Conservation (phyloP, 2,329 filamentous ascomycete species). For the Aspergillus sp. region DNA sequence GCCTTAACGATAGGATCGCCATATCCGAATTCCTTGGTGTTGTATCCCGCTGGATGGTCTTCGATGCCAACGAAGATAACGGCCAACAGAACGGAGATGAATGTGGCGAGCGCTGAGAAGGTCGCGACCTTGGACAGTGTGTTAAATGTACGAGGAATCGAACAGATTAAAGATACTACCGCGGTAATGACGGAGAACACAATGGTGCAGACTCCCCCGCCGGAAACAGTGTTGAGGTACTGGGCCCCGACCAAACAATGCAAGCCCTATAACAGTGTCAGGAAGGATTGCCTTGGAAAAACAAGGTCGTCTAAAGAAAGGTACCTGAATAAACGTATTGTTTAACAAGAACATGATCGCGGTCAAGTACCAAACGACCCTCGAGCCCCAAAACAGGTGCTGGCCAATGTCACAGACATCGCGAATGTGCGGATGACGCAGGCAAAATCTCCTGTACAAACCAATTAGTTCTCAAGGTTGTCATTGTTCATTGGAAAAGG, state of each 20-base stretch:
- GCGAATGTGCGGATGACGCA: slow-evolving; percentile 84
- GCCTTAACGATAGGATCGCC: slow-evolving; percentile 69
- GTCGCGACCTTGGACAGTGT: slow-evolving; percentile 78
- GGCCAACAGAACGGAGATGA: slow-evolving; percentile 81
- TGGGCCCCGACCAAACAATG: slow-evolving; percentile 83
- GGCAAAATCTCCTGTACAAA: slow-evolving; percentile 75
- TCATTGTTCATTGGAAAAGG: slow-evolving; percentile 2
- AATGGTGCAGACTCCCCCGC: slow-evolving; percentile 72
- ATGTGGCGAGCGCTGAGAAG: slow-evolving; percentile 81
- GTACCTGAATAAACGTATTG: slow-evolving; percentile 83
- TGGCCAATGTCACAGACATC: slow-evolving; percentile 96
- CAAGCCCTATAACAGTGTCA: slow-evolving; percentile 54
- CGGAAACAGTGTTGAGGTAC: slow-evolving; percentile 86
- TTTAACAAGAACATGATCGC: slow-evolving; percentile 90
- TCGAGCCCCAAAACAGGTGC: slow-evolving; percentile 85
- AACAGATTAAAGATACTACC: slow-evolving; percentile 73
- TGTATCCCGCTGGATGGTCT: slow-evolving; percentile 68
- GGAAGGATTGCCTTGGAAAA: background rate
- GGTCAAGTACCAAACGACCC: slow-evolving; percentile 66
- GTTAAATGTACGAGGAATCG: slow-evolving; percentile 81
- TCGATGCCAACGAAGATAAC: slow-evolving; percentile 80
- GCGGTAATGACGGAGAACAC: slow-evolving; percentile 74
- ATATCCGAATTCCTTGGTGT: slow-evolving; percentile 48
- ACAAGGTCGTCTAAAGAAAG: slow-evolving; percentile 3
- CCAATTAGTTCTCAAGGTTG: slow-evolving; percentile 17